These are phyloP conservation scores for Lipomyces sp. DNA, from an alignment of 805 yeast species.

Conservation along the genomic window DNA sequence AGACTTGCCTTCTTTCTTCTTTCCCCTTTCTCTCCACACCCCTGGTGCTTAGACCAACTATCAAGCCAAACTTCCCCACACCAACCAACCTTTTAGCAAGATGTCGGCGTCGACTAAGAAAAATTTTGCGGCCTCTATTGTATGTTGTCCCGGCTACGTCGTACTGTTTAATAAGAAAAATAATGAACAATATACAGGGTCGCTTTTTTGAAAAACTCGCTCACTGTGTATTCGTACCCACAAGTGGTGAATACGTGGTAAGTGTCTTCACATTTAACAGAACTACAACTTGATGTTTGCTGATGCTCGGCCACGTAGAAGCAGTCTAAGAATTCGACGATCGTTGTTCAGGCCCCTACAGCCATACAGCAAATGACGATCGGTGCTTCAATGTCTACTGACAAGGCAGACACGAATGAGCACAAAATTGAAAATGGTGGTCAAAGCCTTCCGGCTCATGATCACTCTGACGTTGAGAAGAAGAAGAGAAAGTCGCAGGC, in stretches of 20 bases:
- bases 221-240: not conserved
- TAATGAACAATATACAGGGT: not conserved
- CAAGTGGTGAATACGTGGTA: not conserved
- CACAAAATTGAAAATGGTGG: not conserved
- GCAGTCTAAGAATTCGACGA: not conserved
- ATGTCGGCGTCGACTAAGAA: too few relatives aligned
- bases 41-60: not conserved
- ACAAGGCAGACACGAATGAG: not conserved
- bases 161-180: not conserved
- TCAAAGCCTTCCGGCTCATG: not conserved
- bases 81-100: not conserved
- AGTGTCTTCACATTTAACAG: not conserved
- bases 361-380: conserved; percentile 1
- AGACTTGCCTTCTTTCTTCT: not conserved
- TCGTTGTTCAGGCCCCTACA: conserved; percentile 3
- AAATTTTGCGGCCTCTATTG: not conserved
- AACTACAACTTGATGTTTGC: not conserved
- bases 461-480: not conserved
- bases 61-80: not conserved
- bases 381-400: not conserved
- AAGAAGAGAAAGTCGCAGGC: not conserved
- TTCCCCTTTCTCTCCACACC: not conserved
- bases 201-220: not conserved
- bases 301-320: not conserved
- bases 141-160: not conserved